Evolutionary conservation across 1,284 basidiomycete species (phyloP).

Genomic region (Phylloporus gajari): DNA sequence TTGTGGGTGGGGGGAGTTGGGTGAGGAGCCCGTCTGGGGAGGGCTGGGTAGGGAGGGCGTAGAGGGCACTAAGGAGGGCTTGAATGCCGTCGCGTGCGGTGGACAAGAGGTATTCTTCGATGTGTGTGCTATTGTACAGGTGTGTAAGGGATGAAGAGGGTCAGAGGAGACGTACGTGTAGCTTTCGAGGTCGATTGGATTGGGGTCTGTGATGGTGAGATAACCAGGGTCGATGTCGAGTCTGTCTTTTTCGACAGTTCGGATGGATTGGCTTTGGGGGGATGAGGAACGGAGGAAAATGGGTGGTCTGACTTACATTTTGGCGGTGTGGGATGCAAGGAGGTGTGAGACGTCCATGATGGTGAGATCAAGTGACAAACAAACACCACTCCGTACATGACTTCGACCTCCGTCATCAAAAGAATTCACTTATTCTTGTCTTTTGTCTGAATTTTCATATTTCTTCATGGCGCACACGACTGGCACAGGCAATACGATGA

Average conservation of each 20-base stretch:
- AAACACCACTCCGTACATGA: no score
- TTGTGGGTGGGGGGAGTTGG: constrained; percentile 80
- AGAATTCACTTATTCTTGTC: no score
- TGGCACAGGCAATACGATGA: no score
- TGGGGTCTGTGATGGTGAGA: constrained; percentile 88
- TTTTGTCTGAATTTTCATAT: no score
- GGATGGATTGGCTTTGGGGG: constrained; percentile 66
- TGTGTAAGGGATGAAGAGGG: not conserved
- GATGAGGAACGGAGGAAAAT: not conserved
- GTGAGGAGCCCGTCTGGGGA: constrained; percentile 89
- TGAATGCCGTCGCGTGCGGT: constrained; percentile 91
- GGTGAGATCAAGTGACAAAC: no score
- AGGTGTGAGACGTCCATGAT: constrained; percentile 84
- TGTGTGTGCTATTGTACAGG: constrained; percentile 66
- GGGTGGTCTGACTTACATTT: constrained; percentile 59
- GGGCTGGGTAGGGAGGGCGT: constrained; percentile 81
- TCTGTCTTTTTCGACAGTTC: constrained; percentile 81
- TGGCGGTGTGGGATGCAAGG: constrained; percentile 73
- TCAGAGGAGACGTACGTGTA: constrained; percentile 69
- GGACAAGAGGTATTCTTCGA: constrained; percentile 83
- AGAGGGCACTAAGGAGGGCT: constrained; percentile 82
- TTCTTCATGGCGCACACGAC: no score
- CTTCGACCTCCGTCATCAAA: no score
- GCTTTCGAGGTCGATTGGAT: constrained; percentile 82
- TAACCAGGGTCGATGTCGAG: constrained; percentile 87